phyloP scores from a whole-genome alignment of 768 basidiomycete genomes.

The Lactarius pseudohatsudake region DNA sequence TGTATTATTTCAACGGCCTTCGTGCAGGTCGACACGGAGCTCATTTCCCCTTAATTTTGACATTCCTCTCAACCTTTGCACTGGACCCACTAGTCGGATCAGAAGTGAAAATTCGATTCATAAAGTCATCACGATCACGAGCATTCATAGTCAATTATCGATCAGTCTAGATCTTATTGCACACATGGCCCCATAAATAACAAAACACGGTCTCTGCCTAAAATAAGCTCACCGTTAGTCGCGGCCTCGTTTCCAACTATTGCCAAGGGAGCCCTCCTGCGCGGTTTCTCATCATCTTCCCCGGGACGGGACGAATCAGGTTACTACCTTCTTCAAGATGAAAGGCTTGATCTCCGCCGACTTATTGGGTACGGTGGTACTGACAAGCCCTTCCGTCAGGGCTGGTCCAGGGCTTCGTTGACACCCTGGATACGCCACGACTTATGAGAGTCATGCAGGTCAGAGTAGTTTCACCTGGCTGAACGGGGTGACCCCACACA shows the following conservation, averaged over 20 bases:
- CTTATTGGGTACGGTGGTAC: too few relatives aligned
- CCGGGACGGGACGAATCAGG: conserved; percentile 42
- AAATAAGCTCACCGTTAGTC: conserved; percentile 37
- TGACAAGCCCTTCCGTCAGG: too few relatives aligned
- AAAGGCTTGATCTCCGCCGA: too few relatives aligned
- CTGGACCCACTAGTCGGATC: neutral
- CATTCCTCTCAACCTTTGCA: neutral
- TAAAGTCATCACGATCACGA: neutral
- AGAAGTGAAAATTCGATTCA: neutral
- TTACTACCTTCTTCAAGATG: conserved; percentile 18
- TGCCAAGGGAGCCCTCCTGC: conserved; percentile 42
- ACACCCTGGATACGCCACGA: too few relatives aligned
- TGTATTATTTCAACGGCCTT: too few relatives aligned
- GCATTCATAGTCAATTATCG: neutral
- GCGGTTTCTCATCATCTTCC: conserved; percentile 45
- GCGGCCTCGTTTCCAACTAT: conserved; percentile 39
- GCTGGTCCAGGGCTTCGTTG: too few relatives aligned
- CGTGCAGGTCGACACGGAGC: too few relatives aligned
- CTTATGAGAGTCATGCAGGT: too few relatives aligned
- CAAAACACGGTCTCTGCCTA: conserved; percentile 35
- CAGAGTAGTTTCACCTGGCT: too few relatives aligned
- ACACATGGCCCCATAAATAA: neutral
- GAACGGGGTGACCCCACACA: too few relatives aligned
- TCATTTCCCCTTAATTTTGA: neutral
- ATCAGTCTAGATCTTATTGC: neutral